Conservation (phyloP, 345 rosid genomes). For the Eucalyptus cladocalyx region DNA sequence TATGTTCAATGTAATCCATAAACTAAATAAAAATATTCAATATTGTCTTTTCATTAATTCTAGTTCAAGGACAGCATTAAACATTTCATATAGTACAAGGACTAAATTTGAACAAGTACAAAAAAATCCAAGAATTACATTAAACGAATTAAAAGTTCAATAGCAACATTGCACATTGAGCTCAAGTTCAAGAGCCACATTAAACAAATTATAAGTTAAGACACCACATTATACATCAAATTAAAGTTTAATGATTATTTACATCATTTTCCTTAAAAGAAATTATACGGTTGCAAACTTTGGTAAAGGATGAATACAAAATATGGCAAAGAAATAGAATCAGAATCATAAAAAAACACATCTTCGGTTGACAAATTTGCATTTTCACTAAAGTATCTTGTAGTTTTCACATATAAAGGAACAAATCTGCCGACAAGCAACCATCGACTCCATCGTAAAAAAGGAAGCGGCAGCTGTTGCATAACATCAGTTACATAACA, state of each 20-base stretch:
- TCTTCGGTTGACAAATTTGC: background rate
- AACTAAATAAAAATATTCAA: rapidly evolving
- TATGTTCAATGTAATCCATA: too few relatives aligned
- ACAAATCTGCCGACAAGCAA: background rate
- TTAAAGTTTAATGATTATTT: too few relatives aligned
- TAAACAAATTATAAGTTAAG: background rate
- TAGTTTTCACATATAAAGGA: background rate
- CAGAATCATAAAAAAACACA: background rate
- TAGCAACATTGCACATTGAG: rapidly evolving
- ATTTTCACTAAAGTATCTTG: background rate
- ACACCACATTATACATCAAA: rapidly evolving
- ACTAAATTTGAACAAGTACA: background rate
- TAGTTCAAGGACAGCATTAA: too few relatives aligned
- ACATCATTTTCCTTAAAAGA: background rate
- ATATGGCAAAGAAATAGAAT: background rate
- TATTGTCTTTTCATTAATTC: too few relatives aligned
- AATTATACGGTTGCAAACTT: background rate
- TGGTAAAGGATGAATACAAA: background rate
- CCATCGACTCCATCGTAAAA: background rate
- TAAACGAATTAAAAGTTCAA: too few relatives aligned
- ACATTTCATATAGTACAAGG: background rate
- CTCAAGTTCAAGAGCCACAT: rapidly evolving
- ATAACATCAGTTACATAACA: background rate
- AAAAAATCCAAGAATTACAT: too few relatives aligned
- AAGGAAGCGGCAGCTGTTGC: background rate